Evolutionary conservation across 192 early-diverging fungal genomes (phyloP).

Genomic region (Gigaspora rosea): DNA sequence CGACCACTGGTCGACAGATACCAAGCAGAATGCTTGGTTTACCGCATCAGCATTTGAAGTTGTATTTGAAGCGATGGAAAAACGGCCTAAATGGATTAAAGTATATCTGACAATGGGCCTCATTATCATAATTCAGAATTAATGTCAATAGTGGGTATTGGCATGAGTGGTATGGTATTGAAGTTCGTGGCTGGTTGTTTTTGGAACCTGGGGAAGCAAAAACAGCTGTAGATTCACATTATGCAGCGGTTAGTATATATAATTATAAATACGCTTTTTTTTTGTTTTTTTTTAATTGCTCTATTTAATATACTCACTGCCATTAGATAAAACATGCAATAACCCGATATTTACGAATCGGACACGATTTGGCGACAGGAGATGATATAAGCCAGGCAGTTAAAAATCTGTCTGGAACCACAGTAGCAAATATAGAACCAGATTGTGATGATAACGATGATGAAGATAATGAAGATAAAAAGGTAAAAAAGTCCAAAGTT

Average conservation of each 20-base stretch:
- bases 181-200: background rate
- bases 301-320: background rate
- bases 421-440: background rate
- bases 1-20: background rate
- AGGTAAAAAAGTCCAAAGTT: too few relatives aligned
- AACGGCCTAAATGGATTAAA: background rate
- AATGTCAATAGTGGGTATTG: slow-evolving; percentile 1
- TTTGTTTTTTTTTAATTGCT: background rate
- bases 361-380: background rate
- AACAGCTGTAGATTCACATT: background rate
- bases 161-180: slow-evolving; percentile 2
- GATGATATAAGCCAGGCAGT: background rate
- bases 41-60: background rate
- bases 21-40: background rate
- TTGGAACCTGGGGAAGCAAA: background rate
- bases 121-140: slow-evolving; percentile 11
- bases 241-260: background rate
- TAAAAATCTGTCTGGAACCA: background rate
- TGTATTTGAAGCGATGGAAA: slow-evolving; percentile 1
- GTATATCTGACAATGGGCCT: background rate
- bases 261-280: background rate
- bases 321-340: background rate
- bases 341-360: background rate
- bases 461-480: too few relatives aligned
- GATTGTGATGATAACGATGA: background rate